Conservation (phyloP, 2,329 filamentous ascomycete species). For the Aspergillus chevalieri region DNA sequence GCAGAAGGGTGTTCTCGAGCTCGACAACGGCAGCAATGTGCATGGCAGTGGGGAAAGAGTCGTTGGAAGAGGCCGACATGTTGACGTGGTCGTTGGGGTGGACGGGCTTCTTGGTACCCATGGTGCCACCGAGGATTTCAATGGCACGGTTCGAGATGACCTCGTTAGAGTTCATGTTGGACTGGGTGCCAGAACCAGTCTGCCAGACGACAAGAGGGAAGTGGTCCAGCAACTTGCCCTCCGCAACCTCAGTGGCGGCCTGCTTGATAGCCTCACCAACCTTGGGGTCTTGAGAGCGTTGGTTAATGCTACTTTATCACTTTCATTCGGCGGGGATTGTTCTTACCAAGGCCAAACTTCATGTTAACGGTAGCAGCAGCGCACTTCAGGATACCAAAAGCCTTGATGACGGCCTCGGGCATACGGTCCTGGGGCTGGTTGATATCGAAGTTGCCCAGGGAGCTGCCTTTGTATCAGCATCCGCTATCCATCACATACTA, state of each 20-base stretch:
- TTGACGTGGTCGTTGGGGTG: constrained; percentile 99
- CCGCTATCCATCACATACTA: background rate
- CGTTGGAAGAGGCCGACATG: constrained; percentile 97
- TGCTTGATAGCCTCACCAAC: constrained; percentile 89
- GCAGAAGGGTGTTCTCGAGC: constrained; percentile 77
- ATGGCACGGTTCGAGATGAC: constrained; percentile 99
- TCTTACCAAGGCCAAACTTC: constrained; percentile 71
- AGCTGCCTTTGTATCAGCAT: constrained; percentile 41
- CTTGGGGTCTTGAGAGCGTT: constrained; percentile 63
- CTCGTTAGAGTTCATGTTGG: constrained; percentile 99
- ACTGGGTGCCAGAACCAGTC: constrained; percentile 96
- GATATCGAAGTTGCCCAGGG: constrained; percentile 96
- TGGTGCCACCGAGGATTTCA: constrained; percentile 88
- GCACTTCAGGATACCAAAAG: constrained; percentile 95
- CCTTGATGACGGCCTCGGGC: constrained; percentile 84
- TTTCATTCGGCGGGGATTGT: constrained; percentile 4
- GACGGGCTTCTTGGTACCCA: constrained; percentile 96
- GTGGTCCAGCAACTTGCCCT: constrained; percentile 89
- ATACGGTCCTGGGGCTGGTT: constrained; percentile 99
- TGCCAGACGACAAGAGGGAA: constrained; percentile 99
- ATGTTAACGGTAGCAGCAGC: constrained; percentile 95
- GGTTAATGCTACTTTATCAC: constrained; percentile 2
- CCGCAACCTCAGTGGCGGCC: constrained; percentile 86
- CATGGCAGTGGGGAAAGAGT: constrained; percentile 99
- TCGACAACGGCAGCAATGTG: constrained; percentile 96